phyloP scores from a whole-genome alignment of 768 basidiomycete species.

The Mrakia blollopis region DNA sequence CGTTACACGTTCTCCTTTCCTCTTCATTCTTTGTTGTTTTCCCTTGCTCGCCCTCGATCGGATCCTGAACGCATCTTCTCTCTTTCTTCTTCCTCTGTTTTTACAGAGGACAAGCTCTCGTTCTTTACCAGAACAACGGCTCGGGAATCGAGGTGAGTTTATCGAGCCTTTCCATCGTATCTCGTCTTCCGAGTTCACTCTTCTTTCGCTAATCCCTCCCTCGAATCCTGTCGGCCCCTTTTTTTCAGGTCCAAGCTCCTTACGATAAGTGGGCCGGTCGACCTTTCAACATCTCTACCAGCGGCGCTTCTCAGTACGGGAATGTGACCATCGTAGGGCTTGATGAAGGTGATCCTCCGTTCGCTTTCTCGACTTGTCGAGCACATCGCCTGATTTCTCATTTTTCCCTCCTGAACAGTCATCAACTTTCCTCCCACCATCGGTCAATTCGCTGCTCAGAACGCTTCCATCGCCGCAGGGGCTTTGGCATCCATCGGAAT shows the following conservation, averaged over 20 bases:
- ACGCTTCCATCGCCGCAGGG: not conserved
- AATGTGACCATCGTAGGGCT: not conserved
- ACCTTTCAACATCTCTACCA: not conserved
- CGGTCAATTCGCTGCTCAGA: not conserved
- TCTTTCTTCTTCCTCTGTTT: too few species aligned
- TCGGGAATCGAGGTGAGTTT: not conserved
- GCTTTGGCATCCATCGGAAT: not conserved
- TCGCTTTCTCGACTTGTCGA: not conserved
- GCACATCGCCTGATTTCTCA: not conserved
- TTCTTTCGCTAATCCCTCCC: too few species aligned
- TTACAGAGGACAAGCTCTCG: not conserved
- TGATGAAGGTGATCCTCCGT: not conserved
- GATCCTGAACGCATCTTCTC: not conserved
- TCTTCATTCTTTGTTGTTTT: too few species aligned
- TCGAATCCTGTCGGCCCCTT: too few species aligned
- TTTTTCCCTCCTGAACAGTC: not conserved
- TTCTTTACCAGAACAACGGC: constrained; percentile 8
- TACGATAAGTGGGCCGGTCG: not conserved
- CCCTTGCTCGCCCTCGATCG: not conserved
- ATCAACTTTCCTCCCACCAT: constrained; percentile 22
- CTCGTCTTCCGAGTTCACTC: too few species aligned
- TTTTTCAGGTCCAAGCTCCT: not conserved
- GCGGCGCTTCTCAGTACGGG: not conserved
- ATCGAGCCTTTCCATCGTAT: too few species aligned
- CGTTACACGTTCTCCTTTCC: too few species aligned